phyloP scores from a whole-genome alignment of 2,329 filamentous ascomycete species.

The Diplocarpon rosae region DNA sequence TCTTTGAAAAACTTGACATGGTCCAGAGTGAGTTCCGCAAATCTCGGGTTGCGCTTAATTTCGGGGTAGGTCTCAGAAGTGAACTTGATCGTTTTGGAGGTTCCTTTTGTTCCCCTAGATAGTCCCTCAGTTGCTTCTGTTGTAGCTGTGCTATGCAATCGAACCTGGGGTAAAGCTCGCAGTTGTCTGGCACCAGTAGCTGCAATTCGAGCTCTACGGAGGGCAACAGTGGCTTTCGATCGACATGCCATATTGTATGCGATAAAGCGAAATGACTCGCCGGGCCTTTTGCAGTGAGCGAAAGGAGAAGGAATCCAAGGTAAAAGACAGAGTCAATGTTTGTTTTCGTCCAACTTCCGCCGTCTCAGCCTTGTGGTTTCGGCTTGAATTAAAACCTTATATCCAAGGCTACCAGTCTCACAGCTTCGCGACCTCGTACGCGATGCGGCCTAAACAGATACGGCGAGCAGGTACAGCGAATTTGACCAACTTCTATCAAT shows the following conservation, averaged over 20 bases:
- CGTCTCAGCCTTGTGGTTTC: constrained; percentile 2
- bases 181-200: constrained; percentile 11
- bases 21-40: constrained; percentile 59
- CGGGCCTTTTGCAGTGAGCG: neutral
- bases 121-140: constrained; percentile 22
- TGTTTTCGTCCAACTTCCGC: neutral
- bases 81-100: constrained; percentile 48
- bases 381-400: neutral
- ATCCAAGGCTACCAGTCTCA: neutral
- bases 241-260: constrained; percentile 21
- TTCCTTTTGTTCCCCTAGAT: constrained; percentile 21
- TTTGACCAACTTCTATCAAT: constrained; percentile 8
- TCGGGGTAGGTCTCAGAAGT: constrained; percentile 81
- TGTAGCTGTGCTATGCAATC: constrained; percentile 25
- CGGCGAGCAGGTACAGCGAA: constrained; percentile 13
- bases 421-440: constrained; percentile 19
- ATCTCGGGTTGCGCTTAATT: constrained; percentile 68
- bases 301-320: neutral
- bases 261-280: neutral
- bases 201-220: constrained; percentile 20
- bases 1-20: constrained; percentile 76
- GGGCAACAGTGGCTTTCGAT: constrained; percentile 18
- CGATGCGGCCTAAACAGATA: constrained; percentile 20
- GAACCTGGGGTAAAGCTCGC: constrained; percentile 17
- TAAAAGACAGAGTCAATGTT: no score